Conservation (phyloP, 2,329 filamentous ascomycete genomes). For the Kalmusia sp. region DNA sequence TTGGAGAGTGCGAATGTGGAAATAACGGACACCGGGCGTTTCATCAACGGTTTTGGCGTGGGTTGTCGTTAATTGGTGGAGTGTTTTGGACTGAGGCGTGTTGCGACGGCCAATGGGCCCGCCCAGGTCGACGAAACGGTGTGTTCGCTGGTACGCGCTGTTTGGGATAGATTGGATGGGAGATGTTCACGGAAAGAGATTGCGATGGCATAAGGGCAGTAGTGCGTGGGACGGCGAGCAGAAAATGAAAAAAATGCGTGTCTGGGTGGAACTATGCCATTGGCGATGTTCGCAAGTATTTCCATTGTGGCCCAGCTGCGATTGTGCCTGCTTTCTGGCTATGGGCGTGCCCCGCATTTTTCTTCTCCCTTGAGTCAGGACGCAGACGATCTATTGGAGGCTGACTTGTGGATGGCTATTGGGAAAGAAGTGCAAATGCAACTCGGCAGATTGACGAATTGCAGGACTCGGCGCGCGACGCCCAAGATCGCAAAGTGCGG, state of each 20-base stretch:
- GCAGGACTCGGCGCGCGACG: conserved; percentile 8
- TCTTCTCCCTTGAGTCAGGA: conserved; percentile 9
- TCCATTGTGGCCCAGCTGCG: not conserved
- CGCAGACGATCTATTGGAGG: conserved; percentile 10
- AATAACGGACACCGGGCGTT: conserved; percentile 6
- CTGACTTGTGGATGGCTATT: not conserved
- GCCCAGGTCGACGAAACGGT: conserved; percentile 4
- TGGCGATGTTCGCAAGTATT: not conserved
- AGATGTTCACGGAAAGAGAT: not conserved
- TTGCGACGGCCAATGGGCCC: not conserved
- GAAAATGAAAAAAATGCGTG: not conserved
- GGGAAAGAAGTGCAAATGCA: conserved; percentile 1
- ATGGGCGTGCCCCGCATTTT: not conserved
- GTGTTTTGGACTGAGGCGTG: not conserved
- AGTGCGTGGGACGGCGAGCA: not conserved
- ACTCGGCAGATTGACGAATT: conserved; percentile 9
- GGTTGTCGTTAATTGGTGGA: conserved; percentile 8
- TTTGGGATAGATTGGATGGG: not conserved
- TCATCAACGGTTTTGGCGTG: not conserved
- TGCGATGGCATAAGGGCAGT: not conserved
- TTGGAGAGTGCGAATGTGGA: not conserved
- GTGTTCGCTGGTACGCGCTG: not conserved
- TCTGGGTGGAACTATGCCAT: not conserved
- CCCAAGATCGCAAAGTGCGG: not conserved
- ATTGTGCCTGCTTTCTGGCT: not conserved